Evolutionary conservation across 441 rosid species (phyloP), one percentile per base, ranked within the genome.

Genomic region (Arabidopsis lyrata): DNA sequence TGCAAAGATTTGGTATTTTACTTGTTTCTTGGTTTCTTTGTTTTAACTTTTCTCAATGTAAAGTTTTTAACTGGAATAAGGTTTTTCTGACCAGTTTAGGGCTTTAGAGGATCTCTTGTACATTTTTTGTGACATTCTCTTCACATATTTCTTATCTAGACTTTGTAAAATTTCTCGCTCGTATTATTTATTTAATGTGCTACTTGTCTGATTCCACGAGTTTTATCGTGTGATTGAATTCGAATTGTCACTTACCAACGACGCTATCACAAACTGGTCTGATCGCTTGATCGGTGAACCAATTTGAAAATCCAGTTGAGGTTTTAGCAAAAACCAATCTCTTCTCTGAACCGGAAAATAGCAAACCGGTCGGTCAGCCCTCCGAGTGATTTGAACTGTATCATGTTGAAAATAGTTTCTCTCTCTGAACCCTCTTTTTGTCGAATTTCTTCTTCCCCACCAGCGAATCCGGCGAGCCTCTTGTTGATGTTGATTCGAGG

Each of bases 401-500:
- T n/a, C n/a, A n/a, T 12, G 16, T 32, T 29, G 31, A 29, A 29
- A 15, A n/a, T n/a, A n/a, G n/a, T n/a, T n/a, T n/a, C n/a, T 66
- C 20, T 24, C 38, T 58, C n/a, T 24, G 14, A 35, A 24, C 34
- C 12, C 22, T 12, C 41, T 34, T 24, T 57, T 27, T n/a, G 12
- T 31, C 54, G 13, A 39, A 8, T 15, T 15, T 53, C 20, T 52
- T 29, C 47, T 31, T 13, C 55, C 14, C 44, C 69, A 62, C 34
- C 54, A 50, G 24, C n/a, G 24, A 41, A 34, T 22, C 58, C 58
- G 58, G 64, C 58, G 15, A 91, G 83, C 20, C 87, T 92, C 47
- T 86, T 83, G 35, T 90, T 92, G 41, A 85, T 66, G 87, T 84
- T 85, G 92, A 86, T 74, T 87, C 89, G 8, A 94, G 84, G 81